Evolutionary conservation across 805 yeast genomes (phyloP), one percentile per base, ranked within the genome.

Genomic region (Kodamaea hsintzibuensis): DNA sequence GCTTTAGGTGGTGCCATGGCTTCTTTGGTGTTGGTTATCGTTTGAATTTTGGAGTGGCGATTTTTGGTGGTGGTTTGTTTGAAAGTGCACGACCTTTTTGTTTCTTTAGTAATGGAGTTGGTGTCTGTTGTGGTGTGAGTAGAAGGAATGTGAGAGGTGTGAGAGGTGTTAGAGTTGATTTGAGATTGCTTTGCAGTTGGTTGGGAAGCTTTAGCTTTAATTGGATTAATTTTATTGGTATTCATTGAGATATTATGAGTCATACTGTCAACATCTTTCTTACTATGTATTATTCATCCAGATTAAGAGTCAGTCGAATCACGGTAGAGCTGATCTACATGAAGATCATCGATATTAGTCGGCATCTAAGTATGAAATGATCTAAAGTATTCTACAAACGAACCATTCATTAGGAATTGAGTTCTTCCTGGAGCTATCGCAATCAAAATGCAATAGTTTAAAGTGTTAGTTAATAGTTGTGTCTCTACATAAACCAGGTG

Each of bases 1-100:
- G 91, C 95, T 79, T 91, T 95, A 62, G 98, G 97, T 57, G 98
- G 92, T n/a, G n/a, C n/a, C 98, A 92, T 92, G 35, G 35, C 35
- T 30, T 30, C 35, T 30, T n/a, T 30, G 35, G 35, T 30, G 60
- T 51, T 48, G 52, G 48, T 48, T 39, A 42, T 35, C 42, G 17
- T 38, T 38, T 40, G 25, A 17, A 40, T 40, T 40, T 40, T 17
- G 44, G 19, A 17, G 44, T 40, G 44, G 44, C 44, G 44, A 40
- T 40, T 40, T 40, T 40, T 40, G 44, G 44, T 7, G 44, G 25
- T 38, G 19, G 17, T 16, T 40, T 3, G n/a, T 16, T 40, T 40
- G 44, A 13, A 19, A 16, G 44, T 16, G 44, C 44, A 40, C 44
- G 44, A 40, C 44, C n/a, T 40, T 30, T 30, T 30, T 30, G 35